Percentiles rank a stretch among this genome's conserved stretches.
Conservation (phyloP, 768 basidiomycete genomes). For the Gloeopeniophorella convolvens region DNA sequence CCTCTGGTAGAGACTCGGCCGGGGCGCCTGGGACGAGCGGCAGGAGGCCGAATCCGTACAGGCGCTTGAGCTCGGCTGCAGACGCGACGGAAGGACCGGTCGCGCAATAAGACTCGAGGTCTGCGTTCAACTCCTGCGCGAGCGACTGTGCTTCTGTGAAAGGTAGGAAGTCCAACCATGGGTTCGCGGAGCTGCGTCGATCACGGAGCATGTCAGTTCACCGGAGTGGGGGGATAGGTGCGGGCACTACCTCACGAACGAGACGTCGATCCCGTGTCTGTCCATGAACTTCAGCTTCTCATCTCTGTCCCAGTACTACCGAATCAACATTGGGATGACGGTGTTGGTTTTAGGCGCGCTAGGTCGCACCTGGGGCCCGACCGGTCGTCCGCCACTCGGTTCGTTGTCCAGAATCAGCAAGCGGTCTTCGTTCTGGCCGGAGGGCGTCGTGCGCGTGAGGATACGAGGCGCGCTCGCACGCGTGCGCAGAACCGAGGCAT, state of each 20-base stretch:
- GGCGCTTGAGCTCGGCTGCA: constrained; percentile 42
- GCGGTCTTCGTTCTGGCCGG: constrained; percentile 54
- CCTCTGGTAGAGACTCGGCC: constrained; percentile 49
- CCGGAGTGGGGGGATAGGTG: not conserved
- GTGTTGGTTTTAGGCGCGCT: not conserved
- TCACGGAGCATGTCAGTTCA: constrained; percentile 1
- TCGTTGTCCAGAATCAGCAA: constrained; percentile 75
- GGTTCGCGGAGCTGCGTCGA: constrained; percentile 69
- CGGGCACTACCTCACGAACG: constrained; percentile 57
- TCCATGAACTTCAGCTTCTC: constrained; percentile 87
- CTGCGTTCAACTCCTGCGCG: constrained; percentile 65
- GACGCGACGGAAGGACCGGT: constrained; percentile 43
- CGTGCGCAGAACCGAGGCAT: constrained; percentile 60
- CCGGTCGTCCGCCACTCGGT: constrained; percentile 71
- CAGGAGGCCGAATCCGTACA: constrained; percentile 81
- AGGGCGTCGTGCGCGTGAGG: constrained; percentile 38
- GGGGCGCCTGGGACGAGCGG: constrained; percentile 69
- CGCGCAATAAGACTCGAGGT: constrained; percentile 75
- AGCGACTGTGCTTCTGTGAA: constrained; percentile 58
- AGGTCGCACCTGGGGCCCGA: constrained; percentile 60
- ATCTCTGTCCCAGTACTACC: constrained; percentile 66
- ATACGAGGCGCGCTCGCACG: constrained; percentile 64
- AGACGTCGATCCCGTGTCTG: constrained; percentile 70
- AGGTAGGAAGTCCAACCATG: constrained; percentile 85
- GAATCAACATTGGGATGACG: not conserved